A percentile compares a stretch with the other conserved stretches of the same genome.
Conservation (phyloP, 805 yeast genomes). For the Schizosaccharomyces lindneri region DNA sequence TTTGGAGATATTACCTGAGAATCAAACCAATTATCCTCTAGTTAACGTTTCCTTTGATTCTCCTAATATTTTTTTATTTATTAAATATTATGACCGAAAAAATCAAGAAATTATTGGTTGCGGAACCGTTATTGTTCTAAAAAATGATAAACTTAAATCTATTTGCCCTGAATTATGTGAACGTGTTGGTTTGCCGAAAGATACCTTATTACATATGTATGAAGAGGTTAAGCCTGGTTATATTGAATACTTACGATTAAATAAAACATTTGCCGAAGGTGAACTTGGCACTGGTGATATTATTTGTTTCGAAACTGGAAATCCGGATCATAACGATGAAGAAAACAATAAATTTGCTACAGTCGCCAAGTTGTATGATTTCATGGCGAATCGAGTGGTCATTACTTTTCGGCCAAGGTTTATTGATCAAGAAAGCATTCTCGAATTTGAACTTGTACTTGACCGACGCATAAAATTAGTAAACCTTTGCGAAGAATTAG, state of each 20-base stretch:
- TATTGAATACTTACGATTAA: slow-evolving; percentile 12
- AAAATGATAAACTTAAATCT: slow-evolving; percentile 20
- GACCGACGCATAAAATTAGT: slow-evolving; percentile 33
- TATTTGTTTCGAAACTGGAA: slow-evolving; percentile 13
- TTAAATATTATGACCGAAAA: slow-evolving; percentile 42
- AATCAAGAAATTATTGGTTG: slow-evolving; percentile 34
- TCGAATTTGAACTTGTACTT: slow-evolving; percentile 31
- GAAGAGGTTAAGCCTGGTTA: slow-evolving; percentile 16
- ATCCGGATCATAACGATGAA: slow-evolving; percentile 6
- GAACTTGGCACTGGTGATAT: slow-evolving; percentile 17
- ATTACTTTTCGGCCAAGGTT: slow-evolving; percentile 10
- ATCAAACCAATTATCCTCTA: background rate
- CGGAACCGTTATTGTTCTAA: slow-evolving; percentile 30
- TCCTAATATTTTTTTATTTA: slow-evolving; percentile 10
- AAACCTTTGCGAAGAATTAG: slow-evolving; percentile 38
- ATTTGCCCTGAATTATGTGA: slow-evolving; percentile 10
- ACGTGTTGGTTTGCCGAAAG: slow-evolving; percentile 12
- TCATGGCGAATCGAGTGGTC: slow-evolving; percentile 12
- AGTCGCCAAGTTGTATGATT: slow-evolving; percentile 13
- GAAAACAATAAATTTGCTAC: slow-evolving; percentile 3
- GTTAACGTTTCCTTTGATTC: background rate
- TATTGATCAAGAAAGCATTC: slow-evolving; percentile 5
- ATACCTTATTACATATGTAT: slow-evolving; percentile 10
- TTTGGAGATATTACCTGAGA: background rate
- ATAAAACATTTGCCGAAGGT: slow-evolving; percentile 11